Evolutionary conservation across 805 yeast species (phyloP), one percentile per base, ranked within the genome.

Genomic region (Candida loeiensis): DNA sequence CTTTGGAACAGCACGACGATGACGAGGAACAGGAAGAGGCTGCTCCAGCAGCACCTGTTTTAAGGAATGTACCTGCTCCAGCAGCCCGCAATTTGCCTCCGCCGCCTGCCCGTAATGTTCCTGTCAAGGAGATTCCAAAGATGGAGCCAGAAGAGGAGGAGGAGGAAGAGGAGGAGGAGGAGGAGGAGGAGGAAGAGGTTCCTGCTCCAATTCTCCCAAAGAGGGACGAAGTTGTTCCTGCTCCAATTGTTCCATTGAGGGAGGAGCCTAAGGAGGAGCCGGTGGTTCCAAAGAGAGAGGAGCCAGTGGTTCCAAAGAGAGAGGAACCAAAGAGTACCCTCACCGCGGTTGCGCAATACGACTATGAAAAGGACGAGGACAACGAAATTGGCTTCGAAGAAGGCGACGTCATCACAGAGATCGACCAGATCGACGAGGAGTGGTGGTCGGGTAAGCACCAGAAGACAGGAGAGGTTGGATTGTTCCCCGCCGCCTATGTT

Each of bases 311-410:
- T 14, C 41, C 47, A 27, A 44, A 50, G 28, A 48, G 47, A 28
- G 53, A 56, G 22, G 49, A 50, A 24, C 14, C 11, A 2, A 17
- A 16, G 16, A 22, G 28, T n/a, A 26, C 37, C 34, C 31, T 34
- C 34, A 60, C 71, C 24, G 99, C 97, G 2, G 58, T 77, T 45
- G 98, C 93, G 4, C 83, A 81, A 55, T 93, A 88, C 59, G 93
- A 84, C 45, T 84, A 82, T 48, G 81, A 70, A 48, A 77, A 79
- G 53, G 87, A 78, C 45, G 95, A 84, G 52, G 90, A 82, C 40
- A 82, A 85, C 51, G 95, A 85, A 58, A 76, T 85, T 37, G 71
- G 71, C 0, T 76, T 85, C 35, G 65, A 48, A 14, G 90, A 81
- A 50, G 89, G 85, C 39, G 93, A 85, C 47, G 48, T 57, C 25